Percentiles rank a stretch among this genome's conserved stretches.
phyloP scores from a whole-genome alignment of 805 yeast species.

The Cyberlindnera japonica region DNA sequence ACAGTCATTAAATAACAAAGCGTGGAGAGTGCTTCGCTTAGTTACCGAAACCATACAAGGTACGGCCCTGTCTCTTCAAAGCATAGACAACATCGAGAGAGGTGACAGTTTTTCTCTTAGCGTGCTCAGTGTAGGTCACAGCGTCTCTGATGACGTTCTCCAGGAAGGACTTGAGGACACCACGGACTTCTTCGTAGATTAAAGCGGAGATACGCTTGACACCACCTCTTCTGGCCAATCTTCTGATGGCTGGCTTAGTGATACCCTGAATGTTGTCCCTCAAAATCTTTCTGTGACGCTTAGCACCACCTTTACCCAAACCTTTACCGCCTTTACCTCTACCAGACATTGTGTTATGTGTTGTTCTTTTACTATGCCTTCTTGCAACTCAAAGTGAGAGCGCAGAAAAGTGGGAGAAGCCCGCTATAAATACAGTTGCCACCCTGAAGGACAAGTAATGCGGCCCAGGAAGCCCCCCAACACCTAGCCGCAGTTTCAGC shows the following conservation, averaged over 20 bases:
- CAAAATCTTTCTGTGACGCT: conserved; percentile 99
- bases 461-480: no score
- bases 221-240: conserved; percentile 99
- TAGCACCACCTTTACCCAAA: conserved; percentile 99
- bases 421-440: conserved; percentile 1
- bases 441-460: no score
- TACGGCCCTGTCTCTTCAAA: conserved; percentile 99
- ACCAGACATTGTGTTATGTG: conserved; percentile 78
- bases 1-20: conserved; percentile 8
- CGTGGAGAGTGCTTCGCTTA: conserved; percentile 44
- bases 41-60: conserved; percentile 99
- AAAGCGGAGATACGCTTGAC: conserved; percentile 99
- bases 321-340: conserved; percentile 99
- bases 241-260: conserved; percentile 99
- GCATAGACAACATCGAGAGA: conserved; percentile 98
- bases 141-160: conserved; percentile 98
- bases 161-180: conserved; percentile 90
- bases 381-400: not conserved
- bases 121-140: conserved; percentile 99
- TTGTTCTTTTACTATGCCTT: conserved; percentile 25
- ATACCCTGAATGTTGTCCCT: conserved; percentile 99
- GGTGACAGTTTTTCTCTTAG: conserved; percentile 99
- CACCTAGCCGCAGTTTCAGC: not conserved
- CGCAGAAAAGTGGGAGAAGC: conserved; percentile 3
- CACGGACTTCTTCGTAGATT: conserved; percentile 98